Evolutionary conservation across 257 asterid species (phyloP), one percentile per base, ranked within the genome.

Genomic region (Nemophila menziesii): DNA sequence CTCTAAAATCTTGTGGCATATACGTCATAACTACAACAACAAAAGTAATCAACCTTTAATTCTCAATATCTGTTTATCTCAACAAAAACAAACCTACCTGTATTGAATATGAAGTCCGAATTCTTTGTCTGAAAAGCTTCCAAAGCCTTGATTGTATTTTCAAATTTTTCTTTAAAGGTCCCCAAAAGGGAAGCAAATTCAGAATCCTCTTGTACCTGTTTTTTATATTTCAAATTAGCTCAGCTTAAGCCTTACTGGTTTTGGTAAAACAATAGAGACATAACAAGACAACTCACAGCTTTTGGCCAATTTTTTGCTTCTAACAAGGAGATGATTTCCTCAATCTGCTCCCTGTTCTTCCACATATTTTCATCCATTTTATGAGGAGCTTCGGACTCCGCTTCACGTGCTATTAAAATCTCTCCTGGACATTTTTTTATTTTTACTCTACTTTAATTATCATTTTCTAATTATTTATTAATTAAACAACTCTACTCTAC

Each of bases 1-100:
- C 98, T 52, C 98, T 80, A 52, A 90, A 90, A 52, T 90, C 98
- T 85, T 85, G 98, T 45, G 96, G 96, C 96, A 85, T 77, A 39
- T 90, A 90, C 48, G 96, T 83, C 96, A 84, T 85, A 62, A 90
- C 98, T 90, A 66, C 69, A 66, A 34, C 45, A 18, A 36, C 20
- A 43, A 33, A 18, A 46, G 45, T 14, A 43, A 54, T 29, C 12
- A 46, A 22, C 41, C 27, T 23, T 20, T 29, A 46, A 10, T 16
- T 33, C 2, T 29, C 36, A 29, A 29, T 17, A 19, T 40, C 23
- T 45, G 52, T 26, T 23, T 18, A 29, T n/a, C n/a, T n/a, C n/a
- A n/a, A n/a, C n/a, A n/a, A n/a, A n/a, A n/a, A n/a, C 56, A 42
- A 12, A 58, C 45, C 16, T 47, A 90, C 94, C 94, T 68, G 96